Evolutionary conservation across 2,329 filamentous ascomycete species (phyloP), one percentile per base, ranked within the genome.

Genomic region (Sphaerulina populicola): DNA sequence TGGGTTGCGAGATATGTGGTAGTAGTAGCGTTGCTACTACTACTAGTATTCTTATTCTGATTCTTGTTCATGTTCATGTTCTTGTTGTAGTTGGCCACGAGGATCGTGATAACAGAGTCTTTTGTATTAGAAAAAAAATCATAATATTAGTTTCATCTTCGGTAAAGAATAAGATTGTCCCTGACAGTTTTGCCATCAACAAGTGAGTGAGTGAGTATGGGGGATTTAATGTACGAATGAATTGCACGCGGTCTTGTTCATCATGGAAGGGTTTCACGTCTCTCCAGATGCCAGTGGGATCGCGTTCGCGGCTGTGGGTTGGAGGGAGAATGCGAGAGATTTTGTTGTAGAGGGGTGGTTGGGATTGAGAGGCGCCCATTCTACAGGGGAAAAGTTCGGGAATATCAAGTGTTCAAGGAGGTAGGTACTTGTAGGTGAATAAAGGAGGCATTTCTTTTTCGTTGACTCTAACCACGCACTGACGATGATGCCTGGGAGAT

Each of bases 1-100:
- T 62, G 54, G 15, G 49, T 44, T 11, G 48, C 33, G 47, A 62
- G 52, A 31, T 52, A 36, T 39, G 44, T 36, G 9, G 36, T 36
- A 10, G 36, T 12, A 46, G 57, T 57, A 49, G 60, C 60, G 30
- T 33, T 33, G 18, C 18, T 18, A 3, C 18, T 18, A 3, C 18
- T 18, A 3, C 18, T 18, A 3, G 2, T 3, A 18, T 18, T 18
- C 18, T 18, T 18, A 18, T 18, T n/a, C n/a, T n/a, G n/a, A n/a
- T n/a, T n/a, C n/a, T n/a, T n/a, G n/a, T n/a, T n/a, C n/a, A n/a
- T n/a, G n/a, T n/a, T n/a, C n/a, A n/a, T n/a, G n/a, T n/a, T n/a
- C n/a, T n/a, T 18, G 18, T 18, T 18, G 18, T 18, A 18, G 18
- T 18, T 18, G 2, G 18, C 18, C 4, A 18, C 18, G 18, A 18